These are phyloP conservation scores for Solanum tarijense DNA, from an alignment of 257 asterid species.

Conservation along the genomic window DNA sequence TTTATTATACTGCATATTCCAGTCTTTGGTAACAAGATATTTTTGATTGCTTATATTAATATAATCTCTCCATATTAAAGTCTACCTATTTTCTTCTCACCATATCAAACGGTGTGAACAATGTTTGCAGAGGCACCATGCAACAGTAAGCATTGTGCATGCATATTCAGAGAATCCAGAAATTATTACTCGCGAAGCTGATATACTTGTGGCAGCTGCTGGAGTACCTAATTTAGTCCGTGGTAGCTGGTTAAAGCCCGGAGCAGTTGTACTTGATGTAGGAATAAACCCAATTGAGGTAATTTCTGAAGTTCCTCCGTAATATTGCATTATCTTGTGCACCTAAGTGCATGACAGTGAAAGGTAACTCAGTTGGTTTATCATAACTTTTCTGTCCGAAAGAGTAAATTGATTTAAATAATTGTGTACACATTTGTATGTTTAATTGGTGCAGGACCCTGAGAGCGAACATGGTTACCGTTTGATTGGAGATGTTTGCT, in stretches of 20 bases:
- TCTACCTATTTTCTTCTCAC: neutral
- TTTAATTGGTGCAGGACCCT: constrained; percentile 37
- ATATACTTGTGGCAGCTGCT: constrained; percentile 69
- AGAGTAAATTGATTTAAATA: neutral
- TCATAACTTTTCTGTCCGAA: neutral
- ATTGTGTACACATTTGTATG: neutral
- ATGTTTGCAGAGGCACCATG: constrained; percentile 73
- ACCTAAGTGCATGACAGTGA: neutral
- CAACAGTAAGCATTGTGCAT: constrained; percentile 69
- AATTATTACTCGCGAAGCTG: constrained; percentile 65
- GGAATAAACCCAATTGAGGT: constrained; percentile 85
- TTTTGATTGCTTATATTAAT: neutral
- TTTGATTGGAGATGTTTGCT: constrained; percentile 73
- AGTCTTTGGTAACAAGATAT: neutral
- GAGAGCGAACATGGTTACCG: constrained; percentile 53
- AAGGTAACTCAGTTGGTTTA: neutral
- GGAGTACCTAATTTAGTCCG: constrained; percentile 84
- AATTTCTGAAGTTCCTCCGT: neutral
- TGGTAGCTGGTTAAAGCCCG: constrained; percentile 88
- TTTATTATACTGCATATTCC: neutral
- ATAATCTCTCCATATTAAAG: neutral
- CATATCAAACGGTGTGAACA: neutral
- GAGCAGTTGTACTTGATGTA: constrained; percentile 70
- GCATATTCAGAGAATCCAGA: constrained; percentile 58
- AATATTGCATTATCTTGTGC: neutral